A percentile compares a stretch with the other conserved stretches of the same genome.
Evolutionary conservation across 768 basidiomycete genomes (phyloP).

Genomic region (Boletus barrowsii): DNA sequence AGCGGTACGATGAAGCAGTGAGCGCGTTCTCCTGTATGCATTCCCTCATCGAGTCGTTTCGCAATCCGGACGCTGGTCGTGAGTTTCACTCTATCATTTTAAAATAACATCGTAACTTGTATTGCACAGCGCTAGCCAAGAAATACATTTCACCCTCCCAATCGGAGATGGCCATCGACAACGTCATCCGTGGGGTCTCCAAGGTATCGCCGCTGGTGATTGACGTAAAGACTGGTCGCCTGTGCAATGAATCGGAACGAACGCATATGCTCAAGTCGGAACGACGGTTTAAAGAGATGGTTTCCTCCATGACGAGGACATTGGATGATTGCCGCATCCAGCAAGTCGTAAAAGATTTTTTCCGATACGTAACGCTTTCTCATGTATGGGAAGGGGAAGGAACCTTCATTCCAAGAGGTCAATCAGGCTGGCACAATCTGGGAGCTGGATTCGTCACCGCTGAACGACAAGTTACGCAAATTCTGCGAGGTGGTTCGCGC

Average conservation of each 20-base stretch:
- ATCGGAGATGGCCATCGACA: neutral
- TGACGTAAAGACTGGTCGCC: neutral
- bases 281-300: neutral
- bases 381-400: conserved; percentile 13
- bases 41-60: neutral
- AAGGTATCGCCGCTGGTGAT: neutral
- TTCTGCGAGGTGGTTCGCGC: conserved; percentile 6
- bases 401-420: conserved; percentile 11
- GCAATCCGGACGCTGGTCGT: neutral
- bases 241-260: neutral
- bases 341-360: neutral
- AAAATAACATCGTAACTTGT: neutral
- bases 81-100: neutral
- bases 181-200: neutral
- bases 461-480: conserved; percentile 1
- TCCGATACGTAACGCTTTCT: conserved; percentile 10
- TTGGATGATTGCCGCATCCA: conserved; percentile 8
- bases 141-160: neutral
- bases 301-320: conserved; percentile 6
- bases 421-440: neutral
- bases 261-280: neutral
- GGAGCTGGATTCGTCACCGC: neutral
- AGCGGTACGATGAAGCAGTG: neutral
- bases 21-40: neutral
- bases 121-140: neutral